Base-by-base conservation (phyloP, 129 eudicot species). In the Erigeron canadensis region DNA sequence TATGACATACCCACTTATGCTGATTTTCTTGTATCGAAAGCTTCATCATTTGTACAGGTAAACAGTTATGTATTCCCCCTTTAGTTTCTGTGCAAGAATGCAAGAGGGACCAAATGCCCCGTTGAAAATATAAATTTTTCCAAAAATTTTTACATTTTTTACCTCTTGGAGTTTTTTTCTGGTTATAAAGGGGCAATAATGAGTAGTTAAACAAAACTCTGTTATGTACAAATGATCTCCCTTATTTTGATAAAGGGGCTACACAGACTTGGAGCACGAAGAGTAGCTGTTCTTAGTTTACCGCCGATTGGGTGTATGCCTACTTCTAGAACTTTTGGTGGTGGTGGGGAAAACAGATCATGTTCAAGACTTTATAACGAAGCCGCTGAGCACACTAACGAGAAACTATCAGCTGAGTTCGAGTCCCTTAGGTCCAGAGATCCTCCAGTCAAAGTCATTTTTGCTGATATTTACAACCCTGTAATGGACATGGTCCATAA, bases 1-100 rank as follows among this genome's bases (percentile, higher is more conserved):
- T 90, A 80, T 51, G 85, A 79, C 60, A 37, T 79, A 48, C 53
- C 79, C 47, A 76, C 94, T 4, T 90, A 87, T 21, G 46, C 69
- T 50, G 82, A 87, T 59, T 83, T 81, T 38, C 65, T 87, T 23
- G 60, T 84, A 28, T 6, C 60, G 21, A 76, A 70, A 34, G 97
- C 88, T 45, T 88, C 92, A 50, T 43, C 18, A 37, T 88, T 88
- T 68, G 70, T 79, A 6, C 83, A 84, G 97, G 97, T 88, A 81
- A 18, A 53, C 34, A 3, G 3, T 28, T 28, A 28, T 28, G 3
- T 28, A 28, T 28, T 0, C 34, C 34, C 34, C 3, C 34, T 0
- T 28, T 28, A n/a, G n/a, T n/a, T n/a, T n/a, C n/a, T n/a, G n/a
- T n/a, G n/a, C n/a, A n/a, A n/a, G n/a, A n/a, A n/a, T n/a, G n/a